Base-by-base conservation (phyloP, 2,329 filamentous ascomycete genomes). In the Trichoderma polysporum region DNA sequence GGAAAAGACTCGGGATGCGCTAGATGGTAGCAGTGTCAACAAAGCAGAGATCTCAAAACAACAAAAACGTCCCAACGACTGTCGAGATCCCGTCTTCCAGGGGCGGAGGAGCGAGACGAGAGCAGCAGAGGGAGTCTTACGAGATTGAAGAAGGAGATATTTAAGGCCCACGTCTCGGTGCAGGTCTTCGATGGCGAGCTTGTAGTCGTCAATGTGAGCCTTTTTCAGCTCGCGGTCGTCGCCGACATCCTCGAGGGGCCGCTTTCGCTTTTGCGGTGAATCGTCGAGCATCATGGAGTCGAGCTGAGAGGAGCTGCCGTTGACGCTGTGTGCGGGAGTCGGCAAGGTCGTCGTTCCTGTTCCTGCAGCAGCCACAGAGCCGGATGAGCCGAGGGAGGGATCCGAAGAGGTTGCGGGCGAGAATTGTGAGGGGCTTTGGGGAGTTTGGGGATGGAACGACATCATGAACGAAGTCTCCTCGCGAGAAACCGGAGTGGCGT, bases 361-460 rank as follows among this genome's bases (percentile, higher is more conserved):
- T 66, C 81, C 82, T 66, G 81, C 80, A 50, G 68, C 69, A 56
- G 69, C 69, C 76, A 84, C 84, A 66, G 85, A 85, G 71, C 78
- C 81, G 72, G 81, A 82, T 75, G 82, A 80, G 79, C 82, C 85
- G 66, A 80, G 80, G 73, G 78, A 79, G 71, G 79, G 79, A 73
- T 86, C 85, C 75, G 81, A 83, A 69, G 81, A 82, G 71, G 82
- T 84, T 73, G 80, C 84, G 70, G 85, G 84, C 71, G 85, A 88
- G 75, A 84, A 81, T 76, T 88, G 85, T 75, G 86, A 88, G 75
- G 87, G 87, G 77, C 87, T 90, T 82, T 89, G 87, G 76, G 88
- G 88, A 73, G 87, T 90, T 74, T 86, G 86, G 73, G 87, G 87
- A 77, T 89, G 86, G 82, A 86, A 88, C 80, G 86, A 87, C 86